A percentile compares a stretch with the other conserved stretches of the same genome.
Conservation (phyloP, 2,329 filamentous ascomycete species). For the Claviceps sorghi region DNA sequence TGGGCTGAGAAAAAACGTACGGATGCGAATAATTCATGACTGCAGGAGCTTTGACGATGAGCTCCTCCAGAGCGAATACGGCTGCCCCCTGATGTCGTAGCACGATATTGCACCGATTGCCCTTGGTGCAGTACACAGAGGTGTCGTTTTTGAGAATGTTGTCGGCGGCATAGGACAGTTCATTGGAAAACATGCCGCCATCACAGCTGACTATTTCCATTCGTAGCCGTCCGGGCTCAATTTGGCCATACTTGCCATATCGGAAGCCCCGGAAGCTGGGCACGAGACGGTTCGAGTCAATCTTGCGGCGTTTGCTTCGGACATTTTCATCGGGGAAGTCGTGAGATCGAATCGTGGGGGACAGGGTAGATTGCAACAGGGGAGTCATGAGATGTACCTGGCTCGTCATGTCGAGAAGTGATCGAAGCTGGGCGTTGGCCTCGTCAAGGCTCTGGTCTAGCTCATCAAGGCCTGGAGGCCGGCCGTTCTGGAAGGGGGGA, state of each 20-base stretch:
- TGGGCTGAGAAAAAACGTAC: slow-evolving; percentile 38
- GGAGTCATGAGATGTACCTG: slow-evolving; percentile 15
- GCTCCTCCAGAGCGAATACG: slow-evolving; percentile 68
- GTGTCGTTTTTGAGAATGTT: slow-evolving; percentile 73
- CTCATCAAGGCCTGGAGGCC: slow-evolving; percentile 20
- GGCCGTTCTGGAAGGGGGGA: slow-evolving; percentile 1
- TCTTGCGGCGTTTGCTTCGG: slow-evolving; percentile 52
- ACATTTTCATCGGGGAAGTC: slow-evolving; percentile 34
- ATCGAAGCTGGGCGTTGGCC: slow-evolving; percentile 28
- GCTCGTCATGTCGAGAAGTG: slow-evolving; percentile 26
- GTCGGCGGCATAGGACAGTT: slow-evolving; percentile 51
- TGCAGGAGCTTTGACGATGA: slow-evolving; percentile 76
- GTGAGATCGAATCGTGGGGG: slow-evolving; percentile 20
- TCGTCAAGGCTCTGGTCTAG: slow-evolving; percentile 25
- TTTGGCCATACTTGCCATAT: slow-evolving; percentile 79
- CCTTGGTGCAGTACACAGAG: slow-evolving; percentile 81
- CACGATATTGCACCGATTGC: slow-evolving; percentile 75
- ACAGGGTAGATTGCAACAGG: slow-evolving; percentile 18
- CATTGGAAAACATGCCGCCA: slow-evolving; percentile 56
- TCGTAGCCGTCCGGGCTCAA: slow-evolving; percentile 63
- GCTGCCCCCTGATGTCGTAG: slow-evolving; percentile 67
- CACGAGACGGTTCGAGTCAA: slow-evolving; percentile 46
- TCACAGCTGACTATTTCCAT: slow-evolving; percentile 89
- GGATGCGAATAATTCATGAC: slow-evolving; percentile 65
- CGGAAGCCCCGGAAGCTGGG: slow-evolving; percentile 44